These are phyloP conservation scores for Monilinia fructicola DNA, from an alignment of 2,329 filamentous ascomycete species.

Conservation along the genomic window DNA sequence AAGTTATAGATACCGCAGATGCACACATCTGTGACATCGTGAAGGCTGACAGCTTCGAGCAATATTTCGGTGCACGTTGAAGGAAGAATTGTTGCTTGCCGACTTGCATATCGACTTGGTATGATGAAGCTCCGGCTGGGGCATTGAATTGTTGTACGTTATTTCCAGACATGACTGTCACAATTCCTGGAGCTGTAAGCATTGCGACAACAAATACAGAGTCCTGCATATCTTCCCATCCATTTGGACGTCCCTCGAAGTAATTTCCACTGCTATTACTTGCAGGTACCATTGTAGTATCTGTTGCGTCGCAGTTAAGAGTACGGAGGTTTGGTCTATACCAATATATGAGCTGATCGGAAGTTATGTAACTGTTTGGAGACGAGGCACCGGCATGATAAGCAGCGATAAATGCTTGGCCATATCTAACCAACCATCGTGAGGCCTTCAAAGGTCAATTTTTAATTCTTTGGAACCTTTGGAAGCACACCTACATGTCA, in stretches of 20 bases:
- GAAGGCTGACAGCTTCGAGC: slow-evolving; percentile 28
- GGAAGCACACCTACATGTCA: slow-evolving; percentile 29
- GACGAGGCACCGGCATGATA: slow-evolving; percentile 29
- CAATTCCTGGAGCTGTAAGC: slow-evolving; percentile 36
- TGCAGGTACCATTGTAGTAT: slow-evolving; percentile 39
- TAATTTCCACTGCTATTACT: slow-evolving; percentile 29
- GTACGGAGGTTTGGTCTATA: slow-evolving; percentile 42
- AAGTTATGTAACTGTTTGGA: slow-evolving; percentile 27
- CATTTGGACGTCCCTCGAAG: slow-evolving; percentile 34
- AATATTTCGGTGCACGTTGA: slow-evolving; percentile 24
- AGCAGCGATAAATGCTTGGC: slow-evolving; percentile 33
- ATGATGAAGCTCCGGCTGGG: slow-evolving; percentile 30
- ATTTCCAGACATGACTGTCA: slow-evolving; percentile 38
- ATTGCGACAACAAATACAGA: slow-evolving; percentile 35
- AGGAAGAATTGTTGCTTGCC: slow-evolving; percentile 32
- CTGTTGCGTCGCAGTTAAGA: slow-evolving; percentile 39
- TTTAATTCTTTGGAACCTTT: too few species aligned
- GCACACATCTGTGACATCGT: slow-evolving; percentile 29
- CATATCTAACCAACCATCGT: slow-evolving; percentile 48
- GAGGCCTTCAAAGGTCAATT: slow-evolving; percentile 40
- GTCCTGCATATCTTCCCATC: slow-evolving; percentile 39
- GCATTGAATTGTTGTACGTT: slow-evolving; percentile 29
- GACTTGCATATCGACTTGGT: slow-evolving; percentile 29
- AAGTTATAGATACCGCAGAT: slow-evolving; percentile 35
- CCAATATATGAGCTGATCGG: slow-evolving; percentile 44